These are phyloP conservation scores for Zizania latifolia DNA, from an alignment of 176 grass and related monocot species.

Conservation along the genomic window DNA sequence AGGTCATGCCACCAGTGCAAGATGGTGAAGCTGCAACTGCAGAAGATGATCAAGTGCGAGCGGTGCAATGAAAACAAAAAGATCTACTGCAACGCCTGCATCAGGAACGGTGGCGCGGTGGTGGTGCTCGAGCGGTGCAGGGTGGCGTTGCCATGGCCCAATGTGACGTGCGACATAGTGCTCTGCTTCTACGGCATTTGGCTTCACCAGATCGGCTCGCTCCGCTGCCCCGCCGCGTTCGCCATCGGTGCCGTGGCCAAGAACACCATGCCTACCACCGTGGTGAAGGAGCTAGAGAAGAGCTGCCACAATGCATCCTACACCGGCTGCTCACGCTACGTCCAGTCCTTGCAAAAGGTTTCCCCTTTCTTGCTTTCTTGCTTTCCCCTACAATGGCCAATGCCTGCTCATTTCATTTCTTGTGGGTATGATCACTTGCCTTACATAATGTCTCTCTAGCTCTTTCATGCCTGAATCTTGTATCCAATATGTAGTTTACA, in stretches of 20 bases:
- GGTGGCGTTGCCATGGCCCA: constrained; percentile 60
- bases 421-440: background rate
- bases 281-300: constrained; percentile 52
- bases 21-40: background rate
- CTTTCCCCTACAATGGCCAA: background rate
- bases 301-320: constrained; percentile 75
- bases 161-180: constrained; percentile 77
- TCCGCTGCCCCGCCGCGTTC: constrained; percentile 91
- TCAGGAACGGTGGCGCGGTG: no score
- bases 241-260: constrained; percentile 27
- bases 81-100: constrained; percentile 33
- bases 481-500: constrained; percentile 20
- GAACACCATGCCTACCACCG: constrained; percentile 68
- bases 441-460: background rate
- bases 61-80: constrained; percentile 2
- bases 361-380: constrained; percentile 27
- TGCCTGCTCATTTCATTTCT: constrained; percentile 9
- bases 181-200: constrained; percentile 98
- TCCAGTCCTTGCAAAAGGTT: constrained; percentile 88
- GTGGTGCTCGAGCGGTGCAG: constrained; percentile 64
- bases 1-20: constrained; percentile 37
- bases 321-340: constrained; percentile 72
- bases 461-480: background rate
- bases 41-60: constrained; percentile 20
- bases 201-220: constrained; percentile 95